phyloP scores from a whole-genome alignment of 495 filamentous ascomycete species.

The Aspergillus sclerotiicarbonarius region DNA sequence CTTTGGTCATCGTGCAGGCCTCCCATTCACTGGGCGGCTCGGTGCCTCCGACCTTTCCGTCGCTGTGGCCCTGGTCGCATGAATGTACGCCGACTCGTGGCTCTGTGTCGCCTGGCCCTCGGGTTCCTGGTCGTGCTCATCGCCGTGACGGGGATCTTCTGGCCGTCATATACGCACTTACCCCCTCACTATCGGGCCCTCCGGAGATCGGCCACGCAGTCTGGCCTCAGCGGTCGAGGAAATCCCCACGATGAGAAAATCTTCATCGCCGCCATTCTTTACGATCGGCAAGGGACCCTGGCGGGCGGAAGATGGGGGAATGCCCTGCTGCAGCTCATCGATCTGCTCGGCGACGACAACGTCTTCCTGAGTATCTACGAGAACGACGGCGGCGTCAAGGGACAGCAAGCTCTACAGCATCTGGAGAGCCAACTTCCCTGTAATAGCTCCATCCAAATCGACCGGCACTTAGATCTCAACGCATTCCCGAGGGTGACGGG shows the following conservation, averaged over 20 bases:
- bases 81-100: not conserved
- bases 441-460: slow-evolving; percentile 50
- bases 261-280: slow-evolving; percentile 9
- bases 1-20: not conserved
- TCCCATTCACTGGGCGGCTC: too few species aligned
- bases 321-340: slow-evolving; percentile 55
- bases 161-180: slow-evolving; percentile 7
- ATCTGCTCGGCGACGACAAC: slow-evolving; percentile 53
- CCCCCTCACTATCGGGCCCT: slow-evolving; percentile 7
- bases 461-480: slow-evolving; percentile 49
- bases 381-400: slow-evolving; percentile 59
- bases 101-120: not conserved
- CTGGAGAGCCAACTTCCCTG: slow-evolving; percentile 45
- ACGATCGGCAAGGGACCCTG: slow-evolving; percentile 2
- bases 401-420: slow-evolving; percentile 37
- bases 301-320: slow-evolving; percentile 5
- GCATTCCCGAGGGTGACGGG: slow-evolving; percentile 56
- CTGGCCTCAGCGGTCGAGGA: not conserved
- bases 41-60: not conserved
- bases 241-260: slow-evolving; percentile 12
- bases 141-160: slow-evolving; percentile 1
- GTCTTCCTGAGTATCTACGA: slow-evolving; percentile 61
- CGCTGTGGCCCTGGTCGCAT: not conserved
- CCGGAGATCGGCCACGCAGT: not conserved
- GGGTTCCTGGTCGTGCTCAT: not conserved